phyloP scores from a whole-genome alignment of 768 basidiomycete genomes.

The Auricularia cornea region DNA sequence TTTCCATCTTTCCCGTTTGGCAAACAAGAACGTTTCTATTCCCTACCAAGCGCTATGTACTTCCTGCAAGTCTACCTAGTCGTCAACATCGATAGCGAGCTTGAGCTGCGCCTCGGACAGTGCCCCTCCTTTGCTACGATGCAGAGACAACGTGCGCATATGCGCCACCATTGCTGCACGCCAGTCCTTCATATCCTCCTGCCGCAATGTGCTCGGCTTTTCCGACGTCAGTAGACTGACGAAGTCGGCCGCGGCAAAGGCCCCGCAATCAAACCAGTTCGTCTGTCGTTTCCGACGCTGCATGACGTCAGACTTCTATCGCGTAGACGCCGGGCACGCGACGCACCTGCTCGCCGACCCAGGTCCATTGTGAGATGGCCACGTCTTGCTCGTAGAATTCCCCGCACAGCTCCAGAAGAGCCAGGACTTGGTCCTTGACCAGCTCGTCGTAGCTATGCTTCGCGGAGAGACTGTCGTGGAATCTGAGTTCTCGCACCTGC shows the following conservation, averaged over 20 bases:
- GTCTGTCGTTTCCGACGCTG: background rate
- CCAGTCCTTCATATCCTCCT: background rate
- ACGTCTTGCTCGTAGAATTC: background rate
- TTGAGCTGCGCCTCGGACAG: no score
- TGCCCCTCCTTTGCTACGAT: no score
- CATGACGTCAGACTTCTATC: background rate
- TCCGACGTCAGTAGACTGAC: background rate
- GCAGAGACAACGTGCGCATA: background rate
- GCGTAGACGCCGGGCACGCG: background rate
- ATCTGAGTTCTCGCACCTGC: background rate
- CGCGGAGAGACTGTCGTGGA: background rate
- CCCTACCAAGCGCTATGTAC: no score
- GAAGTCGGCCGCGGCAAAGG: background rate
- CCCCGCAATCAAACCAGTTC: background rate
- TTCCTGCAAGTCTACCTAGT: no score
- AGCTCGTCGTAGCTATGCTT: background rate
- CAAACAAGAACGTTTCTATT: no score
- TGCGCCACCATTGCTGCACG: background rate
- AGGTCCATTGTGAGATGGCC: background rate
- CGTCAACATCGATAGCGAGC: no score
- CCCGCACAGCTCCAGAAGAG: background rate
- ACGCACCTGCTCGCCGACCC: background rate
- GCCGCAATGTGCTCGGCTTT: background rate
- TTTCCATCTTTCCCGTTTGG: no score
- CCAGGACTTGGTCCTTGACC: background rate